phyloP scores from a whole-genome alignment of 768 basidiomycete species.

The Russula sp. region DNA sequence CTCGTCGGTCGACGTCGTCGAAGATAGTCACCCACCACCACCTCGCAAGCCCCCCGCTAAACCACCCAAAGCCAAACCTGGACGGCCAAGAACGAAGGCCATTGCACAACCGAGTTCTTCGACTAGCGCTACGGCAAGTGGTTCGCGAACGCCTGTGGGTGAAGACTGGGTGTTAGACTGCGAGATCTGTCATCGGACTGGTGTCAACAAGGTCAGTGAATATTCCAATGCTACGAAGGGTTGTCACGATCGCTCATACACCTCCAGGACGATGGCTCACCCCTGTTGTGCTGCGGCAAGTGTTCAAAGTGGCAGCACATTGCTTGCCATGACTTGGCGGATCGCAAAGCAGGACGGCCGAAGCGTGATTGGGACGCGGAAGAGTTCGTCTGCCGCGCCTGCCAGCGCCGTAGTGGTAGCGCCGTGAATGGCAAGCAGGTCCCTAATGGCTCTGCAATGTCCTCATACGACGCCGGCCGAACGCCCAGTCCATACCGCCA shows the following conservation, averaged over 20 bases:
- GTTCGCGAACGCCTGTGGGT: conserved; percentile 46
- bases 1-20: conserved; percentile 16
- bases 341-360: conserved; percentile 54
- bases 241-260: conserved; percentile 10
- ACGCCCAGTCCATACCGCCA: conserved; percentile 16
- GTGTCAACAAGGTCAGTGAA: conserved; percentile 62
- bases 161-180: conserved; percentile 87
- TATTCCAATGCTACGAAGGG: neutral
- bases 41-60: neutral
- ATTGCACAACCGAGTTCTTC: conserved; percentile 28
- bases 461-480: neutral
- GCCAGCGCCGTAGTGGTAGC: conserved; percentile 31
- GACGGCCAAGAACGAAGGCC: conserved; percentile 13
- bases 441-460: conserved; percentile 8
- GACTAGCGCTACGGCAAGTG: conserved; percentile 32
- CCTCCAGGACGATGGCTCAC: conserved; percentile 67
- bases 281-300: conserved; percentile 74
- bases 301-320: conserved; percentile 92
- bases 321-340: conserved; percentile 70
- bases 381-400: conserved; percentile 70
- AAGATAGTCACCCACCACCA: conserved; percentile 2
- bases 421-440: conserved; percentile 4
- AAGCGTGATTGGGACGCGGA: conserved; percentile 81
- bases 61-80: conserved; percentile 7
- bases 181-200: conserved; percentile 71